These are phyloP conservation scores for Colletotrichum aenigma DNA, from an alignment of 2,329 filamentous ascomycete species.

Conservation along the genomic window DNA sequence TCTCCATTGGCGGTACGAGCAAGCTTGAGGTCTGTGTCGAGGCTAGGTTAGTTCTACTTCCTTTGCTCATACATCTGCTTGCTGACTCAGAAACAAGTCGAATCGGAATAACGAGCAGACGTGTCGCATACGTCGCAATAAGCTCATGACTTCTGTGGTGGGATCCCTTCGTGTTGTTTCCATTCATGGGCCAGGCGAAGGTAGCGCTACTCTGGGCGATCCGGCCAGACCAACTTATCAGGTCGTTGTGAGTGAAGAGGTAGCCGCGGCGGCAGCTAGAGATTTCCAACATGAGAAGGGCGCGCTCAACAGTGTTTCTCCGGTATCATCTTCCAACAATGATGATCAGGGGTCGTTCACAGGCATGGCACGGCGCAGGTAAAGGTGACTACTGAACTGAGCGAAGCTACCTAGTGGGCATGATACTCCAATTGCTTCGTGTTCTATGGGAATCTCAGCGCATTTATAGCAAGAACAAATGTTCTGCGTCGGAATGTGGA, in stretches of 20 bases:
- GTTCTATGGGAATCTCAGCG: not conserved
- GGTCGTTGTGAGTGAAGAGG: not conserved
- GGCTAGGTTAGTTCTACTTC: constrained; percentile 6
- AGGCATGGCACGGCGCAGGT: not conserved
- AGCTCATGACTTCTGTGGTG: constrained; percentile 74
- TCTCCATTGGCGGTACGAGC: not conserved
- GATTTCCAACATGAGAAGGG: not conserved
- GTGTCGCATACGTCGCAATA: constrained; percentile 70
- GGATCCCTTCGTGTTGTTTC: constrained; percentile 67
- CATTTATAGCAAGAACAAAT: too few relatives aligned
- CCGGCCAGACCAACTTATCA: not conserved
- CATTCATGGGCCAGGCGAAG: constrained; percentile 49
- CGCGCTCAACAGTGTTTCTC: not conserved
- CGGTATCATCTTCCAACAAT: not conserved
- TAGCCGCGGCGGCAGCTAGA: not conserved
- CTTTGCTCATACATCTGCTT: not conserved
- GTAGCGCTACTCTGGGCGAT: not conserved
- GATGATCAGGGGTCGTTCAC: not conserved
- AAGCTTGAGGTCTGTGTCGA: constrained; percentile 66
- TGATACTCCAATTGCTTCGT: not conserved
- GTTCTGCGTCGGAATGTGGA: too few relatives aligned
- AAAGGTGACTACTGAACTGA: not conserved
- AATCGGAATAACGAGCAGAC: constrained; percentile 75
- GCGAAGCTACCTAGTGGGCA: not conserved
- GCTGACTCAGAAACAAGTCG: constrained; percentile 57